Conservation (phyloP, 495 filamentous ascomycete species). For the Lichenothelia convexa region DNA sequence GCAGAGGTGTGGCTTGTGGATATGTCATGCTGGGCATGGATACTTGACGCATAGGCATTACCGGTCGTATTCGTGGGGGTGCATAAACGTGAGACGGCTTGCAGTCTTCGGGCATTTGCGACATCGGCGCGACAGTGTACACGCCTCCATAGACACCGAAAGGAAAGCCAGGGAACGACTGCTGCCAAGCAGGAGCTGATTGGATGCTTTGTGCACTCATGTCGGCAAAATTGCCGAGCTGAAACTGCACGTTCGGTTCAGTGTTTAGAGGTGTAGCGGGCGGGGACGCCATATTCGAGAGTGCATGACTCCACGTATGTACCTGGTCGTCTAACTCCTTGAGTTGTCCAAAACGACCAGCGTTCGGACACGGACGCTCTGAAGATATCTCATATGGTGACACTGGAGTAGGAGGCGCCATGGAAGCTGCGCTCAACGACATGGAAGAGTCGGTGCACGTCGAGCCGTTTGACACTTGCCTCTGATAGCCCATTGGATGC, state of each 20-base stretch:
- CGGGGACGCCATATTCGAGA: constrained; percentile 13
- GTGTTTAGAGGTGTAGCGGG: constrained; percentile 20
- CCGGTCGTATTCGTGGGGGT: constrained; percentile 3
- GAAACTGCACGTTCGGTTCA: constrained; percentile 11
- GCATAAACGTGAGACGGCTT: background rate
- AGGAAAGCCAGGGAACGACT: too few relatives aligned
- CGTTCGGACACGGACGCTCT: constrained; percentile 7
- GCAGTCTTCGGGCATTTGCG: background rate
- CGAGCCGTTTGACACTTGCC: constrained; percentile 1
- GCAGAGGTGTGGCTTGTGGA: too few relatives aligned
- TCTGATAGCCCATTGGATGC: constrained; percentile 17
- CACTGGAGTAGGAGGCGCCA: constrained; percentile 23
- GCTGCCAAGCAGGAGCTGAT: background rate
- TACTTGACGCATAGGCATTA: background rate
- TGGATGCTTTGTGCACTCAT: constrained; percentile 11
- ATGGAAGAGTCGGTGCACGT: background rate
- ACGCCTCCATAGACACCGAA: too few relatives aligned
- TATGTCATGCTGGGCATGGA: background rate
- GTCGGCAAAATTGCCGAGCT: constrained; percentile 7
- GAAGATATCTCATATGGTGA: constrained; percentile 17
- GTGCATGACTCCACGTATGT: background rate
- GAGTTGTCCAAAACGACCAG: background rate
- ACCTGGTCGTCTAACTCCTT: background rate
- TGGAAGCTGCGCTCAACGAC: constrained; percentile 9
- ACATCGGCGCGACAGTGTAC: constrained; percentile 1